Base-by-base conservation (phyloP, 2,329 filamentous ascomycete species). In the Arthrobotrys conoides region DNA sequence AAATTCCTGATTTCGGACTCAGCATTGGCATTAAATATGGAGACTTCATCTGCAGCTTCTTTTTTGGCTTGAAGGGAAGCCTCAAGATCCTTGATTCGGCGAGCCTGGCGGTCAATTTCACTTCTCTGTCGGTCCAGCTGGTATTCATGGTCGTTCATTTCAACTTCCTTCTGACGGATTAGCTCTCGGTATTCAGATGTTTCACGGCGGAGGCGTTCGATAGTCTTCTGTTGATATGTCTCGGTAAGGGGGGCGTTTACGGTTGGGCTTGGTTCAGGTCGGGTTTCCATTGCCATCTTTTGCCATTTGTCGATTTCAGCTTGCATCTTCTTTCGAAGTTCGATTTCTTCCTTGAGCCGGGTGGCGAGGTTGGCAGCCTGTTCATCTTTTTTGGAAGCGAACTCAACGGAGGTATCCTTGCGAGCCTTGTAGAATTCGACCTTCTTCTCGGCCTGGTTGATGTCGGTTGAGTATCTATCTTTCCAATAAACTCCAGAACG, bases 401-500 rank as follows among this genome's bases (percentile, higher is more conserved):
- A 82, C 36, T 81, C 79, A 9, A 81, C 80, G 14, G 81, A 80
- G 22, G 80, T 80, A 67, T 81, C 80, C 49, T 79, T 82, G 22
- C 81, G 80, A 18, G 75, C 75, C 36, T 79, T 72, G 59, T 81
- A 80, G 36, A 79, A 81, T 65, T 82, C 81, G 16, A 81, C 80
- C 51, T 81, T 82, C 59, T 79, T 78, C 14, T 82, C 64, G 16
- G 81, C 81, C 51, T 80, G 67, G 33, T 68, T 80, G 51, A 82
- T 79, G 46, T 82, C 48, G n/a, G 79, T 81, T 22, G 81, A 80
- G 48, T 81, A 80, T 46, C 81, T 81, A 38, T 82, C 81, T 55
- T 82, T 82, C 81, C 81, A 82, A 65, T 81, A 82, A 55, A 81
- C 72, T 1, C 81, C 81, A 22, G 81, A 82, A 20, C 73, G 67